Evolutionary conservation across 2,329 filamentous ascomycete species (phyloP).

Genomic region (Sclerotinia sclerotiorum): DNA sequence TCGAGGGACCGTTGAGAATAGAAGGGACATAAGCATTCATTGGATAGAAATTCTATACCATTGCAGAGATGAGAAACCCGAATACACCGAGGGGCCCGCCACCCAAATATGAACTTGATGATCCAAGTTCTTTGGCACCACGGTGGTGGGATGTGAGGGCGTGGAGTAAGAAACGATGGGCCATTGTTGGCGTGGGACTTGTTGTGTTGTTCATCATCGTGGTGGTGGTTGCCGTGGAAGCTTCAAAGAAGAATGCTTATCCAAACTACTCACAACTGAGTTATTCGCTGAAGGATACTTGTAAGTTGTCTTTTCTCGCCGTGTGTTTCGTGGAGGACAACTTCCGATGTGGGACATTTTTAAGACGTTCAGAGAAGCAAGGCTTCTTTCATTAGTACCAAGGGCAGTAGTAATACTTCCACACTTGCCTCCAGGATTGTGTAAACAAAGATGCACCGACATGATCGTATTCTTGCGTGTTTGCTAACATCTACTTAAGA

Average conservation of each 20-base stretch:
- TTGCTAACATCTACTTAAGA: slow-evolving; percentile 31
- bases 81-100: slow-evolving; percentile 24
- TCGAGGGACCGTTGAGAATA: not conserved
- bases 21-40: slow-evolving; percentile 2
- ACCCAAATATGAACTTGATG: slow-evolving; percentile 31
- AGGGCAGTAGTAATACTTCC: not conserved
- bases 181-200: slow-evolving; percentile 43
- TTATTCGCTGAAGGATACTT: slow-evolving; percentile 47
- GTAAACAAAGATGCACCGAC: not conserved
- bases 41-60: slow-evolving; percentile 12
- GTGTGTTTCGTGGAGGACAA: not conserved
- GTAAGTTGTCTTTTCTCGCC: slow-evolving; percentile 29
- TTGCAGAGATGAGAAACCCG: slow-evolving; percentile 24
- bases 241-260: slow-evolving; percentile 43
- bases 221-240: slow-evolving; percentile 47
- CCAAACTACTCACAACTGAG: slow-evolving; percentile 45
- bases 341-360: not conserved
- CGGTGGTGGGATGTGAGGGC: slow-evolving; percentile 50
- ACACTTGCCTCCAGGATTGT: not conserved
- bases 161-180: slow-evolving; percentile 56
- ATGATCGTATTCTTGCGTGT: not conserved
- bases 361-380: not conserved
- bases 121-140: slow-evolving; percentile 26
- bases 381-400: not conserved
- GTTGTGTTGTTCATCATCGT: slow-evolving; percentile 48